Percentiles rank a stretch among this genome's conserved stretches.
phyloP scores from a whole-genome alignment of 2,329 filamentous ascomycete species.

The Lachnellula cervina region DNA sequence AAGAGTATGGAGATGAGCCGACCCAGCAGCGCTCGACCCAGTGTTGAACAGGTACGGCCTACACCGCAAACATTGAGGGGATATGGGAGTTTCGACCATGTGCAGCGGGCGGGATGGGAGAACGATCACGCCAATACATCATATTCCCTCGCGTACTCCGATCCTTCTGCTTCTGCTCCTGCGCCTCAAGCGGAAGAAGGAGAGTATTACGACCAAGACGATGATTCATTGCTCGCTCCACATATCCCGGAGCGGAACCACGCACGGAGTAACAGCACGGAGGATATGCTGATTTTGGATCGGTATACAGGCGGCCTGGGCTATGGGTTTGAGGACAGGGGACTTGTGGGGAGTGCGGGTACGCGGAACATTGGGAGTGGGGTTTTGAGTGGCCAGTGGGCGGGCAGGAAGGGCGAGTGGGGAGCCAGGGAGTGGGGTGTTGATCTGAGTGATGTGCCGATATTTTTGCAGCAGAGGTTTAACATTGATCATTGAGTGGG shows the following conservation, averaged over 20 bases:
- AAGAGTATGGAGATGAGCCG: conserved; percentile 12
- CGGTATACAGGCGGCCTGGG: conserved; percentile 20
- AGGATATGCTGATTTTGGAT: conserved; percentile 24
- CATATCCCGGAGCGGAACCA: not conserved
- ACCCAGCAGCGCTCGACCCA: not conserved
- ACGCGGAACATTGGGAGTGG: conserved; percentile 8
- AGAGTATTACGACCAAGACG: conserved; percentile 2
- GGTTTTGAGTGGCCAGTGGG: not conserved
- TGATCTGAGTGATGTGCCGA: conserved; percentile 24
- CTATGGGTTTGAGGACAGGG: conserved; percentile 20
- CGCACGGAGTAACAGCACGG: conserved; percentile 11
- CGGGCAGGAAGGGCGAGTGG: conserved; percentile 10
- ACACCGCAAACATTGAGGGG: not conserved
- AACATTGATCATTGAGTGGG: not conserved
- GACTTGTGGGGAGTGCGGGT: conserved; percentile 16
- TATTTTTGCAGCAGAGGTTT: conserved; percentile 15
- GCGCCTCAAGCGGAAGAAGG: not conserved
- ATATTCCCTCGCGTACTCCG: not conserved
- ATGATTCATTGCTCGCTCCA: conserved; percentile 3
- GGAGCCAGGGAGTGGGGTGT: conserved; percentile 16
- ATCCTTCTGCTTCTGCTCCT: not conserved
- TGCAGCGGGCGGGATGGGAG: not conserved
- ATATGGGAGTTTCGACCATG: not conserved
- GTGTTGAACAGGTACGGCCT: not conserved
- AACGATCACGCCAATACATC: not conserved